Base-by-base conservation (phyloP, 192 early-diverging fungal species). In the Rhizoclosmatium globosum region DNA sequence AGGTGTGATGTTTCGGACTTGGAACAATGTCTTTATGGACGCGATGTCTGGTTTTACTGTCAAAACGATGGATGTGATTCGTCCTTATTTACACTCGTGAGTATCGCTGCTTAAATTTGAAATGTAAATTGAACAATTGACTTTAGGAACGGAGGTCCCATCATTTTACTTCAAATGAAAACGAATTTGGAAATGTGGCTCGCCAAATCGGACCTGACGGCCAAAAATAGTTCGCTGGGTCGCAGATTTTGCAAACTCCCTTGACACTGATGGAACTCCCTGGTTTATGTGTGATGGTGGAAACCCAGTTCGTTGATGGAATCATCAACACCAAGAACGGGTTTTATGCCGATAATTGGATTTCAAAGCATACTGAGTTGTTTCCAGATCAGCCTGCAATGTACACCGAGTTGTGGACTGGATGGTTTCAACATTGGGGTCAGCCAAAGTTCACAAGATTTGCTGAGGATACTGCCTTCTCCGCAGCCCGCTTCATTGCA, bases 281-380 rank as follows among this genome's bases (percentile, higher is more conserved):
- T 92, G 91, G 91, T 74, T 92, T 76, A 89, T 92, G 87, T 92
- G 89, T 75, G 57, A 74, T 48, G 88, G 90, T 76, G 82, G 85
- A 64, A 65, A 68, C 39, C 31, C 31, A 31, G 31, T 31, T 31
- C 45, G 46, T 68, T 44, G 31, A 19, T 44, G n/a, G 11, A 13
- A 82, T 79, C 44, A 85, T 88, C n/a, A 84, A 83, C 7, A 84
- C 86, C 64, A 78, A 78, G 47, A 89, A 89, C 73, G 87, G 86
- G 45, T 89, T 88, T 58, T 91, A 89, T 78, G 83, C 82, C 74
- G 86, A 89, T 81, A 82, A 83, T 68, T 85, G 84, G 66, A 79
- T 85, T 44, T 4, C 47, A n/a, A 50, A 38, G 31, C 84, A 77
- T 57, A 46, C 15, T 17, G 44, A 66, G 42, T 4, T 11, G 0